Base-by-base conservation (phyloP, 441 rosid species). In the Francoa sonchifolia region DNA sequence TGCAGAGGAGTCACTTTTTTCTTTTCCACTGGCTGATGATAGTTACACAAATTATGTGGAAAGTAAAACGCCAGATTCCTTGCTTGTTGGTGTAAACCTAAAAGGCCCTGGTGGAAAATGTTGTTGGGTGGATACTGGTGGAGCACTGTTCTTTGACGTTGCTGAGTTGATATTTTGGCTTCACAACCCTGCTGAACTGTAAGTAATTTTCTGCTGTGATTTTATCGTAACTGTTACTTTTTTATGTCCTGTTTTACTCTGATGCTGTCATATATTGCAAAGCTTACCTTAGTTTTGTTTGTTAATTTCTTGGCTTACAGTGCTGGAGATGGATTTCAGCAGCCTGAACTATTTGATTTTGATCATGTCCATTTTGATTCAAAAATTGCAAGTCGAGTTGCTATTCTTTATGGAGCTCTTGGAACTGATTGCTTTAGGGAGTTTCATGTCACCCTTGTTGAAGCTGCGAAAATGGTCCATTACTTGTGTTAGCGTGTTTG, bases 111-210 rank as follows among this genome's bases (percentile, higher is more conserved):
- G 63, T 44, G 80, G 88, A 30, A 76, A 76, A 63, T 92, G 99
- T 44, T 92, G 97, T 62, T 87, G 99, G 97, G 88, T 87, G 14
- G 99, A 87, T 52, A 76, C 73, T 55, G 97, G 97, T 31, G 84
- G 69, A 16, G 66, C 77, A 3, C 65, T 92, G 45, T 87, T 87
- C 66, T 79, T 74, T 55, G 82, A 87, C 17, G 76, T 67, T 46
- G 57, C 68, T 14, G 97, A 92, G 44, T 59, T 92, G 42, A 61
- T 39, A 30, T 21, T 54, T 28, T 87, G 96, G 99, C 78, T 92
- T 47, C 53, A 39, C 6, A 56, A 50, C 53, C 67, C 72, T 36
- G 25, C 69, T 62, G 54, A 58, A 36, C 44, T 33, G 99, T 92
- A 66, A 62, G 69, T 67, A 39, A 40, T 57, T 17, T 45, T 44